A percentile compares a stretch with the other conserved stretches of the same genome.
Evolutionary conservation across 2,329 filamentous ascomycete species (phyloP).

Genomic region (Rhytidhysteron rufulum): DNA sequence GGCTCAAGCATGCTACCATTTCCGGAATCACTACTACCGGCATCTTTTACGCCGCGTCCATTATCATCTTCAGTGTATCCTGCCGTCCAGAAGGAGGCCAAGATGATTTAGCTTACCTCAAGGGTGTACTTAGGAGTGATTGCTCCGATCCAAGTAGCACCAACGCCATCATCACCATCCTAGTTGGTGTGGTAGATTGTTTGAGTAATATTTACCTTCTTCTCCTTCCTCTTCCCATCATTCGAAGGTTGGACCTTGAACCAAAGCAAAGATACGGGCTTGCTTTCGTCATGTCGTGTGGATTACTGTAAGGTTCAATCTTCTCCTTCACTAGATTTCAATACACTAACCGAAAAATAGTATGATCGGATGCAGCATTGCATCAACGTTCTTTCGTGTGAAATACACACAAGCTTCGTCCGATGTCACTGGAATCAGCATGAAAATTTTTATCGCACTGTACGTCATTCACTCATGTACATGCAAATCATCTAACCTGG

Average conservation of each 20-base stretch:
- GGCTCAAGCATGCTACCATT: conserved; percentile 16
- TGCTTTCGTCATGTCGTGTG: conserved; percentile 10
- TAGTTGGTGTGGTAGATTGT: conserved; percentile 10
- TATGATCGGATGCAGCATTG: conserved; percentile 13
- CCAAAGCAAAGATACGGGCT: conserved; percentile 11
- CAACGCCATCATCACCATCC: conserved; percentile 9
- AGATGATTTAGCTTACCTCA: conserved; percentile 12
- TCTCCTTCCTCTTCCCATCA: conserved; percentile 9
- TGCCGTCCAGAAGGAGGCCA: conserved; percentile 13
- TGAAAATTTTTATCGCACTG: conserved; percentile 10
- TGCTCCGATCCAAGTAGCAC: conserved; percentile 11
- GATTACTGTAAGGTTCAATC: conserved; percentile 9
- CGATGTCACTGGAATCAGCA: conserved; percentile 17
- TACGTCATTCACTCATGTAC: too few relatives aligned
- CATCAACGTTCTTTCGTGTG: conserved; percentile 13
- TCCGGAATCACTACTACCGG: conserved; percentile 14
- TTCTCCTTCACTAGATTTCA: neutral
- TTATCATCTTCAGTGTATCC: conserved; percentile 13
- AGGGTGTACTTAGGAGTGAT: conserved; percentile 9
- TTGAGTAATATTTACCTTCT: conserved; percentile 13
- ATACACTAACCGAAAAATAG: conserved; percentile 8
- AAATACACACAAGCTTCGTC: conserved; percentile 10
- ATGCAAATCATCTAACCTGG: too few relatives aligned
- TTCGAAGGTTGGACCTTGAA: conserved; percentile 8
- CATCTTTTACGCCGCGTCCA: conserved; percentile 13